A percentile compares a stretch with the other conserved stretches of the same genome.
Conservation (phyloP, 2,329 filamentous ascomycete species). For the Paraconiothyrium sp. region DNA sequence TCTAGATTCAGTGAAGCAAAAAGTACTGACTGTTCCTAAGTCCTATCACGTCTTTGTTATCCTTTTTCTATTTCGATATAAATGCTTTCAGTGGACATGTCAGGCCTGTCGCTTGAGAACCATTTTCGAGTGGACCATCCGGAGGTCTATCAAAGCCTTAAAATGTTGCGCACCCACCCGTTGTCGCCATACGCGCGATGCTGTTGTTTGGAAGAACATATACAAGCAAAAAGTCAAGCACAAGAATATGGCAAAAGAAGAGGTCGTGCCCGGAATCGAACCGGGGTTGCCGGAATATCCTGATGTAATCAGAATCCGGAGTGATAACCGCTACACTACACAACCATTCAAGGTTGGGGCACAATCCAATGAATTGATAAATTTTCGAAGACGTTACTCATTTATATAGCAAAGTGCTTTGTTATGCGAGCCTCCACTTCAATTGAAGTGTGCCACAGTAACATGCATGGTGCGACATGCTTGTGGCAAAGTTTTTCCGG, state of each 20-base stretch:
- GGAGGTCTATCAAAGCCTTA: too few relatives aligned
- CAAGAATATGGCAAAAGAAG: slow-evolving; percentile 1
- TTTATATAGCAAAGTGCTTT: background rate
- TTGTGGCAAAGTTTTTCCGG: background rate
- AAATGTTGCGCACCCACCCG: too few relatives aligned
- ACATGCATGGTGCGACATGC: background rate
- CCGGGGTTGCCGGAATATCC: slow-evolving; percentile 15
- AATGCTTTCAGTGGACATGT: too few relatives aligned
- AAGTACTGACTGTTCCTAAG: too few relatives aligned
- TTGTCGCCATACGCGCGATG: too few relatives aligned
- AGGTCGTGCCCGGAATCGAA: slow-evolving; percentile 17
- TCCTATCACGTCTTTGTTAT: too few relatives aligned
- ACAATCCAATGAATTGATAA: background rate
- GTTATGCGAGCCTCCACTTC: too few relatives aligned
- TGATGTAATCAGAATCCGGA: slow-evolving; percentile 14
- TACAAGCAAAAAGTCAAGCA: background rate
- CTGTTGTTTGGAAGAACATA: background rate
- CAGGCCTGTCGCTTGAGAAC: too few relatives aligned
- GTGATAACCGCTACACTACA: slow-evolving; percentile 18
- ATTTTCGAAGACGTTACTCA: too few relatives aligned
- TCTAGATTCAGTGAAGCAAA: too few relatives aligned
- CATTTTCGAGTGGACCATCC: too few relatives aligned
- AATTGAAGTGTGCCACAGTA: background rate
- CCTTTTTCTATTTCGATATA: too few relatives aligned
- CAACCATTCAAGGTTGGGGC: slow-evolving; percentile 6